Evolutionary conservation across 108 stramenopile genomes (phyloP), one percentile per base, ranked within the genome.

Genomic region (Cyclotella baltica): DNA sequence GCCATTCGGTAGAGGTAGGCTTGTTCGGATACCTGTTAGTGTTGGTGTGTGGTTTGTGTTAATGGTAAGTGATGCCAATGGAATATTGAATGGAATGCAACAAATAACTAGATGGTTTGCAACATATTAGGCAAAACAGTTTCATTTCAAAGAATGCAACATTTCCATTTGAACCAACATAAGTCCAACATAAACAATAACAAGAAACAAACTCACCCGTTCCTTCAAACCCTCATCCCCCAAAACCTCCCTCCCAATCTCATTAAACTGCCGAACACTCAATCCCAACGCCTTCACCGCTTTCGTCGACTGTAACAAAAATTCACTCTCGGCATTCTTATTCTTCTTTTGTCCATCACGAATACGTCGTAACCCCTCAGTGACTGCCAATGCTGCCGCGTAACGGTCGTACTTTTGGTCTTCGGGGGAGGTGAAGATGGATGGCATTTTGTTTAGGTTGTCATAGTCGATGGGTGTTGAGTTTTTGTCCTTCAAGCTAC

Each of bases 1-100:
- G 88, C 85, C 61, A 91, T 80, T 22, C 90, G 87, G 69, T 91
- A 91, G 63, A 91, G 84, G 63, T 91, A 91, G 28, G 90, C 90
- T 78, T 91, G 90, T 74, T 91, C 90, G 56, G 87, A 89, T 1
- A 90, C 86, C 80, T 84, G 22, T 18, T 67, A 16, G 22, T 8
- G 9, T 27, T 4, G 2, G 53, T 4, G 1, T 67, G 4, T 13
- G 16, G 36, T 18, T 43, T 23, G 48, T 13, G 43, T 31, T 22
- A 18, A 13, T 22, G 30, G 13, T 58, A 35, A 19, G 20, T 38
- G 23, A 40, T 3, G 43, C 27, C 15, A 11, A 22, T 11, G 3
- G 40, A 46, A 66, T 22, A 66, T 43, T 43, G 38, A 46, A 63
- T 63, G 4, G 3, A 30, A 5, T 6, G 19, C 1, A n/a, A n/a